Evolutionary conservation across 192 early-diverging fungal species (phyloP).

Genomic region (Coemansia sp.): DNA sequence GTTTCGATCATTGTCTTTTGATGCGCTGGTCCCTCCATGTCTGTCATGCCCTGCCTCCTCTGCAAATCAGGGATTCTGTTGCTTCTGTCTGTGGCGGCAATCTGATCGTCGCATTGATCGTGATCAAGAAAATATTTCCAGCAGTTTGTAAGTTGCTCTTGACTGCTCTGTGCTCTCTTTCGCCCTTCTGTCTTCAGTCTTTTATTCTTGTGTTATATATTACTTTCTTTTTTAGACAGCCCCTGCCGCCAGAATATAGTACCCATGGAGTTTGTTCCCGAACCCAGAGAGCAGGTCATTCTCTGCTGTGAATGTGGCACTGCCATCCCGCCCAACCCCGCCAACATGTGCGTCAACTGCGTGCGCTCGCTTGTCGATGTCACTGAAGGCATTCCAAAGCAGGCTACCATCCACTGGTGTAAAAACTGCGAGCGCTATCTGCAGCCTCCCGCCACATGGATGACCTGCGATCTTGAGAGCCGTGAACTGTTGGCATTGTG

Average conservation of each 20-base stretch:
- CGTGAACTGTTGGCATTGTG: constrained; percentile 90
- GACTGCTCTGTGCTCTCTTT: background rate
- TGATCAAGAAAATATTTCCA: background rate
- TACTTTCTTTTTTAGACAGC: constrained; percentile 1
- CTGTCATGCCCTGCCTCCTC: constrained; percentile 1
- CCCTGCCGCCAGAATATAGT: background rate
- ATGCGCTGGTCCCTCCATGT: background rate
- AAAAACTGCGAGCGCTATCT: constrained; percentile 96
- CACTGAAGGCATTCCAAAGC: constrained; percentile 98
- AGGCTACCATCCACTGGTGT: constrained; percentile 94
- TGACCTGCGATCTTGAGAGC: constrained; percentile 82
- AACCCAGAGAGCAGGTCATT: constrained; percentile 52
- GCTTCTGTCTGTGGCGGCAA: too few relatives aligned
- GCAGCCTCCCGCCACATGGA: constrained; percentile 91
- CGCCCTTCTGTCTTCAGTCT: background rate
- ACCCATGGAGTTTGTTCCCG: constrained; percentile 54
- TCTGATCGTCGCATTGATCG: background rate
- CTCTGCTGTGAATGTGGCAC: constrained; percentile 95
- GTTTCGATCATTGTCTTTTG: background rate
- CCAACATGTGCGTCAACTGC: constrained; percentile 99
- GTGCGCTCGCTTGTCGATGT: constrained; percentile 96
- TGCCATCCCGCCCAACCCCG: constrained; percentile 91
- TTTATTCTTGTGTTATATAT: constrained; percentile 2
- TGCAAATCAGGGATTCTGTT: background rate
- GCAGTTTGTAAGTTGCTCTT: background rate